Base-by-base conservation (phyloP, 83 land plant species). In the Diphasiastrum complanatum region DNA sequence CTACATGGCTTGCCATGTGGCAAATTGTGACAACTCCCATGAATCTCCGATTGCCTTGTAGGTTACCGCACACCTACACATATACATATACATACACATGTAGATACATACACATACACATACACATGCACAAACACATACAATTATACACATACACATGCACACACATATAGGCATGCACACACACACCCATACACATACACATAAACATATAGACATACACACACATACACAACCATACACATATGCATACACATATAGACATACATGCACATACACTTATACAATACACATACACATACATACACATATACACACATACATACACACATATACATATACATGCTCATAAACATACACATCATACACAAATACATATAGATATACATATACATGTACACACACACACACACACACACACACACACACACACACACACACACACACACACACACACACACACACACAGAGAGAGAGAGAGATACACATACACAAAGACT, bases 381-480 rank as follows among this genome's bases (percentile, higher is more conserved):
- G 8, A 18, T 18, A 49, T 18, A 18, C 23, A 49, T 18, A 18
- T 18, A 49, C 23, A 24, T 18, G 23, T 49, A 18, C 19, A 49
- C 23, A 49, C 23, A 49, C 5, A 49, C 19, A 49, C 23, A 18
- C 19, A 49, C 19, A 49, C 5, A 49, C 51, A 49, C 51, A 49
- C 18, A 49, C 51, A 49, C 51, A 49, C 18, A 49, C 18, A 49
- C 51, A 49, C 51, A 49, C 18, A 18, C 51, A 49, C 18, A 49
- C 51, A 49, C 18, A 49, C 51, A 49, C 18, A 18, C 51, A 49
- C 51, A 49, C 6, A 49, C 51, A 49, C 51, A 49, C 23, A 49
- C 19, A 49, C 19, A 49, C 19, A 49, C 23, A 49, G n/a, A 49
- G 8, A 49, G 8, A 49, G n/a, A 18, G 8, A 49, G 19, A 49